These are phyloP conservation scores for Paralagenidium karlingii DNA, from an alignment of 352 stramenopile species.

Conservation along the genomic window DNA sequence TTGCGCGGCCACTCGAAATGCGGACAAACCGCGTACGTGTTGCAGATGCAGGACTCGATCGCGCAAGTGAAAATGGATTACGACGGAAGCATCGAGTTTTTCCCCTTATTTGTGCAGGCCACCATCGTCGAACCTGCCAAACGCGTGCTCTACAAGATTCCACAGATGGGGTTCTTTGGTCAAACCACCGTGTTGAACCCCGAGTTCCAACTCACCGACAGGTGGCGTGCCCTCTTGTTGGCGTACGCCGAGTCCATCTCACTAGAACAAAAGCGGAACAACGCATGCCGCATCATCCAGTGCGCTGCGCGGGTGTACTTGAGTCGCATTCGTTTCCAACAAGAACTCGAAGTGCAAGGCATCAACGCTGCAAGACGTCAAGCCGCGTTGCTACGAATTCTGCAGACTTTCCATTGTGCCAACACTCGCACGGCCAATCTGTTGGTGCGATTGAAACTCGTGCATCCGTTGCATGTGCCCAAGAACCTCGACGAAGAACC, in stretches of 20 bases:
- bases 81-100: constrained; percentile 70
- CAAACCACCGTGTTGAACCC: background rate
- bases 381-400: constrained; percentile 24
- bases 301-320: constrained; percentile 60
- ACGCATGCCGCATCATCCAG: constrained; percentile 57
- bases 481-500: constrained; percentile 36
- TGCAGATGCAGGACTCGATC: constrained; percentile 42
- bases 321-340: constrained; percentile 38
- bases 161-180: constrained; percentile 50
- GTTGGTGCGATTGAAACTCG: constrained; percentile 55
- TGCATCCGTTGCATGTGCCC: constrained; percentile 29
- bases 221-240: constrained; percentile 41
- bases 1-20: constrained; percentile 58
- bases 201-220: constrained; percentile 7
- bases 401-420: constrained; percentile 38
- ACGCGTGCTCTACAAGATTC: constrained; percentile 39
- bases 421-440: constrained; percentile 58
- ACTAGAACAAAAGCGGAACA: constrained; percentile 50
- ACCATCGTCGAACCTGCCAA: constrained; percentile 43
- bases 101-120: constrained; percentile 40
- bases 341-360: constrained; percentile 52
- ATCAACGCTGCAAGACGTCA: constrained; percentile 48
- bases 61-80: constrained; percentile 73
- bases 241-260: constrained; percentile 48
- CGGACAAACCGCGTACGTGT: constrained; percentile 62